Evolutionary conservation across 495 filamentous ascomycete species (phyloP).

Genomic region (Elasticomyces elasticus): DNA sequence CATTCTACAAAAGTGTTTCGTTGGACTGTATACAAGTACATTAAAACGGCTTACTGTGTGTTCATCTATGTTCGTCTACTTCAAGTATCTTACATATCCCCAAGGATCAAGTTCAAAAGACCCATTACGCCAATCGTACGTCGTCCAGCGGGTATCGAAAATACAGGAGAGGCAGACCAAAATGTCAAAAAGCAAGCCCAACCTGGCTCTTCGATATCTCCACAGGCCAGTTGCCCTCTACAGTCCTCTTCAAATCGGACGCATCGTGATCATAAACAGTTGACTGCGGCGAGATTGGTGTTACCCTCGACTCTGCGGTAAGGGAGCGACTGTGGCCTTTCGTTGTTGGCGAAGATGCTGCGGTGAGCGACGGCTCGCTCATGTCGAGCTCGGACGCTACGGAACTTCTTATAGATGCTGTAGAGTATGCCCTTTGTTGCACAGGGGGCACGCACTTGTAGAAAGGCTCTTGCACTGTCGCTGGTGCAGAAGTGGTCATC

Average conservation of each 20-base stretch:
- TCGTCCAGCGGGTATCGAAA: slow-evolving; percentile 10
- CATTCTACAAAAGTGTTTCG: neutral
- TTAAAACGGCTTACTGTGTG: no score
- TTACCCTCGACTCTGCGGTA: slow-evolving; percentile 15
- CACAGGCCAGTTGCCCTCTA: slow-evolving; percentile 3
- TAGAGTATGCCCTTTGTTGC: no score
- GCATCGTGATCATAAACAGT: slow-evolving; percentile 1
- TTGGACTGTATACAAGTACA: no score
- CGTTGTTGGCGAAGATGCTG: slow-evolving; percentile 12
- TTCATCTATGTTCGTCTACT: no score
- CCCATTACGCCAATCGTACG: neutral
- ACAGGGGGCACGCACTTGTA: slow-evolving; percentile 14
- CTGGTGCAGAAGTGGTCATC: neutral
- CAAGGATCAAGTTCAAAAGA: slow-evolving; percentile 1
- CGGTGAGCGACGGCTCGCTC: slow-evolving; percentile 13
- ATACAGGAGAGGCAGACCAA: neutral
- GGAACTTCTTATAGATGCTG: neutral
- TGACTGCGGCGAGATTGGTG: slow-evolving; percentile 5
- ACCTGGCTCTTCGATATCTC: slow-evolving; percentile 6
- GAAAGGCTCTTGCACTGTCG: slow-evolving; percentile 1
- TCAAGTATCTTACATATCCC: no score
- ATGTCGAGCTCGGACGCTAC: neutral
- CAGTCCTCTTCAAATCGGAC: neutral
- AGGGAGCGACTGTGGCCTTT: slow-evolving; percentile 16
- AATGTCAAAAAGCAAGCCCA: slow-evolving; percentile 6